These are phyloP conservation scores for Sicyos edulis DNA, from an alignment of 306 rosid genomes.

Conservation along the genomic window DNA sequence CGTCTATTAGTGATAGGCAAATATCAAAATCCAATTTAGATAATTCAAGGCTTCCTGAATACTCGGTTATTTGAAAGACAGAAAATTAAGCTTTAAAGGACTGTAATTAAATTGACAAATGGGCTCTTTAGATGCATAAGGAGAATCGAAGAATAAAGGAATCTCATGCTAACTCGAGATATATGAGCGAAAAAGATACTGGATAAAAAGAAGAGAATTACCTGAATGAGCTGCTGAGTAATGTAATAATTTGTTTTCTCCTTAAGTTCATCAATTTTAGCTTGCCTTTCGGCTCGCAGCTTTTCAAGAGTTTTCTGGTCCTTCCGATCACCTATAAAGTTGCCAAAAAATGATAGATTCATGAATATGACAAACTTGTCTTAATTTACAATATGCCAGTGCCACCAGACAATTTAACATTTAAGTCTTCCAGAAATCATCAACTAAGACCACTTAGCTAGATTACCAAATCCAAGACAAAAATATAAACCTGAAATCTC, in stretches of 20 bases:
- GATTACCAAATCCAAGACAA: not conserved
- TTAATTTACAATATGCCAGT: not conserved
- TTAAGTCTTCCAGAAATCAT: no score
- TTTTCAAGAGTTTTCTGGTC: conserved; percentile 77
- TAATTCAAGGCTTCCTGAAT: not conserved
- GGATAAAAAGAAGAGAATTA: conserved; percentile 27
- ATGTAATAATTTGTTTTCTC: conserved; percentile 90
- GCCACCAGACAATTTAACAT: conserved; percentile 4
- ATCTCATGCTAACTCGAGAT: not conserved
- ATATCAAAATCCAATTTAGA: not conserved
- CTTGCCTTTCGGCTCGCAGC: conserved; percentile 87
- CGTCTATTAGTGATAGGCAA: no score
- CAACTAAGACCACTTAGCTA: not conserved
- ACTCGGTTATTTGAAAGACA: not conserved
- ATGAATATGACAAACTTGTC: not conserved
- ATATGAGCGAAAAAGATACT: not conserved
- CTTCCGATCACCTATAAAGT: conserved; percentile 67
- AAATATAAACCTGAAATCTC: not conserved
- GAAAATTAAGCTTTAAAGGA: not conserved
- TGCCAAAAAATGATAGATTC: not conserved
- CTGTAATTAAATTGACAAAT: not conserved
- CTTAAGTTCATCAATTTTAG: conserved; percentile 92
- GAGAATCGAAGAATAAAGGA: not conserved
- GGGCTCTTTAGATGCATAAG: not conserved
- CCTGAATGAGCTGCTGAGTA: conserved; percentile 99